Conservation (phyloP, 2,329 filamentous ascomycete species). For the Curvularia spicifera region DNA sequence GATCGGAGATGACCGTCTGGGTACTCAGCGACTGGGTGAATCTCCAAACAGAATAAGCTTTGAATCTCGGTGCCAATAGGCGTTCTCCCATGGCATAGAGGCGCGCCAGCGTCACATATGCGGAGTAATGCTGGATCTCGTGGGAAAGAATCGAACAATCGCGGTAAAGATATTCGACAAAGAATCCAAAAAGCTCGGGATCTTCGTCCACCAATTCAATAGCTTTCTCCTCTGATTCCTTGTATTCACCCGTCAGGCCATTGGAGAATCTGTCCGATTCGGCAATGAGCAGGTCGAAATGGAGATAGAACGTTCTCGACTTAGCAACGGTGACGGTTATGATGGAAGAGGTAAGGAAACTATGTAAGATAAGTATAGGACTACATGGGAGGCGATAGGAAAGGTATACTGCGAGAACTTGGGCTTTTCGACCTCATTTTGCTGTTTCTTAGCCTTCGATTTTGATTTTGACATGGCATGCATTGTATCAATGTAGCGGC, state of each 20-base stretch:
- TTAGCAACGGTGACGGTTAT: background rate
- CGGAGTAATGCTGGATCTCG: background rate
- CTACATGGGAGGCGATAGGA: background rate
- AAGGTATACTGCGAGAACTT: too few relatives aligned
- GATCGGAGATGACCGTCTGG: background rate
- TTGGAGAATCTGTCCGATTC: background rate
- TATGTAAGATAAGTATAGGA: background rate
- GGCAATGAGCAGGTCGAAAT: background rate
- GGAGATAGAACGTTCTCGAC: background rate
- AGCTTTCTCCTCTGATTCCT: background rate
- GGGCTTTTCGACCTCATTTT: too few relatives aligned
- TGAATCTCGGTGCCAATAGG: background rate
- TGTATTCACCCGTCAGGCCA: background rate
- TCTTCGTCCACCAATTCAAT: constrained; percentile 21
- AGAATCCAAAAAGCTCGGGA: constrained; percentile 27
- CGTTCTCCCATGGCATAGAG: constrained; percentile 1
- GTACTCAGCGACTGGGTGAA: background rate
- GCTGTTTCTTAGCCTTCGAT: too few relatives aligned
- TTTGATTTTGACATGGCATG: too few relatives aligned
- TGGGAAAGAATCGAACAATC: constrained; percentile 21
- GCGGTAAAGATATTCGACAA: constrained; percentile 32
- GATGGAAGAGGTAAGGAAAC: background rate
- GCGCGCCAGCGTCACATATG: background rate
- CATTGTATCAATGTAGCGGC: too few relatives aligned
- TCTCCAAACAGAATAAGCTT: background rate